These are phyloP conservation scores for Mucor circinelloides DNA, from an alignment of 371 early-diverging fungal genomes.

Conservation along the genomic window DNA sequence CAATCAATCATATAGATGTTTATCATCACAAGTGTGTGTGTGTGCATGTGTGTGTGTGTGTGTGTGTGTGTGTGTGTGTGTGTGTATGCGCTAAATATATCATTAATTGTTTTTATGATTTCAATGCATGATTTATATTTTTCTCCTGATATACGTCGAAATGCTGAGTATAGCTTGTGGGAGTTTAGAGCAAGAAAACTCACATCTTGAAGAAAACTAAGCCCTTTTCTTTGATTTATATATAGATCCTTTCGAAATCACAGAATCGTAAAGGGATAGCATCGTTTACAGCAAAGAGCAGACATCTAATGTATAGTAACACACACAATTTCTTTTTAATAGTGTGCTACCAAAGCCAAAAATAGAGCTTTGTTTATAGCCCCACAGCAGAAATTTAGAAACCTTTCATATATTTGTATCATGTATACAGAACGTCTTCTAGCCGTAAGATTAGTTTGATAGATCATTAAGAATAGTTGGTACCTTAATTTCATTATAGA, in stretches of 20 bases:
- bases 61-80: too few relatives aligned
- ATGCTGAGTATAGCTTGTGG: not conserved
- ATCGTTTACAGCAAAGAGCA: not conserved
- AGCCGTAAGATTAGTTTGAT: too few relatives aligned
- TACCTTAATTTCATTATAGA: not conserved
- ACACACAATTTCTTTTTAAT: not conserved
- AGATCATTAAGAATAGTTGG: too few relatives aligned
- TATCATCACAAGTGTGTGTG: too few relatives aligned
- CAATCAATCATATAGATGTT: not conserved
- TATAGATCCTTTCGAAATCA: not conserved
- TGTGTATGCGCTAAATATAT: not conserved
- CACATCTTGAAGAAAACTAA: not conserved
- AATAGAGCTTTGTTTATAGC: not conserved
- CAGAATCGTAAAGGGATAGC: not conserved
- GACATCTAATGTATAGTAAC: not conserved
- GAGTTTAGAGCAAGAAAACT: not conserved
- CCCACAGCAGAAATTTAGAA: not conserved
- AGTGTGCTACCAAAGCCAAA: not conserved
- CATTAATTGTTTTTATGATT: not conserved
- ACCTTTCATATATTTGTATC: too few relatives aligned
- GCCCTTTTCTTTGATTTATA: not conserved
- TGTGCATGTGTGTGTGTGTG: not conserved
- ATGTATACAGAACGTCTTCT: too few relatives aligned
- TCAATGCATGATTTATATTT: not conserved
- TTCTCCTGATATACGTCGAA: not conserved